phyloP scores from a whole-genome alignment of 2,329 filamentous ascomycete genomes.

The Phialocephala subalpina region DNA sequence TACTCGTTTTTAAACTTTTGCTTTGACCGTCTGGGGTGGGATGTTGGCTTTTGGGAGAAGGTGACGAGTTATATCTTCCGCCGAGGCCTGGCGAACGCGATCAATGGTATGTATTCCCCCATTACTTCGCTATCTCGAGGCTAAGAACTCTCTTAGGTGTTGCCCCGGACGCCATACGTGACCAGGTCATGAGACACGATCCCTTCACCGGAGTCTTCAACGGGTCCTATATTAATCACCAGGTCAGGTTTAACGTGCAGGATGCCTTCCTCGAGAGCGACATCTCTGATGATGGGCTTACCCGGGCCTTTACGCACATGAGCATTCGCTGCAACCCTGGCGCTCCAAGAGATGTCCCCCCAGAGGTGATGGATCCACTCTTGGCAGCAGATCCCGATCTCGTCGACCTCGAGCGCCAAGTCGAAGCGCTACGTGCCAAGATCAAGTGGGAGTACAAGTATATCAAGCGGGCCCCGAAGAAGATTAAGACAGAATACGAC shows the following conservation, averaged over 20 bases:
- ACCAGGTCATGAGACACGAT: slow-evolving; percentile 36
- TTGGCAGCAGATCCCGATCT: slow-evolving; percentile 30
- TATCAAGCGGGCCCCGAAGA: too few species aligned
- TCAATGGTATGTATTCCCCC: slow-evolving; percentile 32
- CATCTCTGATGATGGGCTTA: slow-evolving; percentile 33
- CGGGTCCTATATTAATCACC: slow-evolving; percentile 29
- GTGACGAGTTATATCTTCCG: slow-evolving; percentile 38
- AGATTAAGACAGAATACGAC: too few species aligned
- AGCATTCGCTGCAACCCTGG: slow-evolving; percentile 36
- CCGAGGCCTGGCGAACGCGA: slow-evolving; percentile 31
- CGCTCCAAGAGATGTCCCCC: slow-evolving; percentile 30
- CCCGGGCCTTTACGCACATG: slow-evolving; percentile 35
- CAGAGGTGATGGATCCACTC: slow-evolving; percentile 24
- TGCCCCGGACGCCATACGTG: slow-evolving; percentile 29
- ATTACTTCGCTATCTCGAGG: slow-evolving; percentile 18
- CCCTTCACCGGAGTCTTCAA: slow-evolving; percentile 32
- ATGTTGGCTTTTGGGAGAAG: slow-evolving; percentile 34
- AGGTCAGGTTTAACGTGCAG: slow-evolving; percentile 36
- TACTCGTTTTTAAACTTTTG: slow-evolving; percentile 34
- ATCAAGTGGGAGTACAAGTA: too few species aligned
- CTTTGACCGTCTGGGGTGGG: slow-evolving; percentile 31
- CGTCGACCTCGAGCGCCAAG: neutral
- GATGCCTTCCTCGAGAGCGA: slow-evolving; percentile 35
- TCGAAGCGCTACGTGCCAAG: too few species aligned
- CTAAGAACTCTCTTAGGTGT: slow-evolving; percentile 27